Conservation (phyloP, 1,284 basidiomycete species). For the Malassezia dermatis region DNA sequence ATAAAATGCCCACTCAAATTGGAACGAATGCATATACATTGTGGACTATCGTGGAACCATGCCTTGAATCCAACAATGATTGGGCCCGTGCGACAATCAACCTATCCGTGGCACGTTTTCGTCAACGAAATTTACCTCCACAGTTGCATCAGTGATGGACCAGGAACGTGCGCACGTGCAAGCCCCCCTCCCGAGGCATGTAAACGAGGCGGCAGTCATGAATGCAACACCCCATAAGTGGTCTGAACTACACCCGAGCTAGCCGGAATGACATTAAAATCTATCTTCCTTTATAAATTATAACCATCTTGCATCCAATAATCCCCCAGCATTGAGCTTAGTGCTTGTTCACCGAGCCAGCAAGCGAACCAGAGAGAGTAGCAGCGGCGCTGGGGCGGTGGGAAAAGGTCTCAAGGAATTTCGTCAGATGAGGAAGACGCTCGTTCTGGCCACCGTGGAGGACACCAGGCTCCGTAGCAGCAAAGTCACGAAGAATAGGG, state of each 20-base stretch:
- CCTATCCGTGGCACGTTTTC: not conserved
- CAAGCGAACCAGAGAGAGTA: constrained; percentile 4
- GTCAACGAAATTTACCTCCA: not conserved
- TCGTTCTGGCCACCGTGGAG: not conserved
- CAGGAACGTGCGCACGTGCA: not conserved
- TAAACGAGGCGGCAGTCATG: not conserved
- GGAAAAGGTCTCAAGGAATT: constrained; percentile 6
- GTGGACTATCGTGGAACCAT: not conserved
- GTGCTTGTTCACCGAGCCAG: not conserved
- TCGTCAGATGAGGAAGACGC: constrained; percentile 11
- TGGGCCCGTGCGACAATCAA: not conserved
- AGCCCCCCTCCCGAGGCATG: not conserved
- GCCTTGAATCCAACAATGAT: not conserved
- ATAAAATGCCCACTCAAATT: constrained; percentile 2
- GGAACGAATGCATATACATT: constrained; percentile 3
- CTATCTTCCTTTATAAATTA: too few species aligned
- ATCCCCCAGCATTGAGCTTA: not conserved
- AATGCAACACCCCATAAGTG: too few species aligned
- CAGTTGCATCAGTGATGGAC: not conserved
- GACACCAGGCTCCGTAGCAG: constrained; percentile 7
- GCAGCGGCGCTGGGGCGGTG: constrained; percentile 9
- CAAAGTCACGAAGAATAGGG: constrained; percentile 16
- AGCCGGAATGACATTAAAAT: too few species aligned
- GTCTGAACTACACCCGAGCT: too few species aligned
- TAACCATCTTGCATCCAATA: not conserved